A percentile compares a stretch with the other conserved stretches of the same genome.
These are phyloP conservation scores for Nitzschia sp. DNA, from an alignment of 108 stramenopile species.

Conservation along the genomic window DNA sequence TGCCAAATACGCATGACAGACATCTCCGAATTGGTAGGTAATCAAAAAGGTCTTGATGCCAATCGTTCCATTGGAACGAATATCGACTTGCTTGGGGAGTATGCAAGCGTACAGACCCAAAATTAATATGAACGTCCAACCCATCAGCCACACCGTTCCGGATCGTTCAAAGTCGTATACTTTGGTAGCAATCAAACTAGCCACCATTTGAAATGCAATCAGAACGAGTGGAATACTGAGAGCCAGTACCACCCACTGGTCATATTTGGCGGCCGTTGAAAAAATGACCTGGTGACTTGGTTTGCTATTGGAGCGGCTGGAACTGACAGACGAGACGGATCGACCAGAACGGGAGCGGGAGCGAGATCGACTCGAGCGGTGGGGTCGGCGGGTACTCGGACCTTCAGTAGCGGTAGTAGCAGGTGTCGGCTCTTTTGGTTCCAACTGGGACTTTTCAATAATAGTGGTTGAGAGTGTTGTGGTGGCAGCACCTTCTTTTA, in stretches of 20 bases:
- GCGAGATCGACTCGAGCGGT: no score
- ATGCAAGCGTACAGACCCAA: slow-evolving; percentile 16
- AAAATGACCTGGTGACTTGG: slow-evolving; percentile 10
- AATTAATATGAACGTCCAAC: slow-evolving; percentile 25
- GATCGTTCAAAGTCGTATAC: slow-evolving; percentile 15
- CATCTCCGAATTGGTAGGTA: slow-evolving; percentile 24
- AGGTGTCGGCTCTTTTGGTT: no score
- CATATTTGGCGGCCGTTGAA: slow-evolving; percentile 17
- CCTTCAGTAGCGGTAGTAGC: no score
- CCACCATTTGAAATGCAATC: slow-evolving; percentile 12
- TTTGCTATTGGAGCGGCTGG: neutral
- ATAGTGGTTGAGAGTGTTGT: no score
- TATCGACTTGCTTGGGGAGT: slow-evolving; percentile 27
- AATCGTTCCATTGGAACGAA: slow-evolving; percentile 33
- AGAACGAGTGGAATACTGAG: slow-evolving; percentile 5
- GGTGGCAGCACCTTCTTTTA: no score
- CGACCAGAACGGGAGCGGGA: neutral
- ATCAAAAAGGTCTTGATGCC: slow-evolving; percentile 32
- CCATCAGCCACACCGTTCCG: slow-evolving; percentile 13
- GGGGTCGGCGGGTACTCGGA: no score
- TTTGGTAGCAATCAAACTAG: neutral
- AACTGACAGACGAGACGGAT: neutral
- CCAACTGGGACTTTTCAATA: no score
- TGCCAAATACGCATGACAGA: slow-evolving; percentile 17
- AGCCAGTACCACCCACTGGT: neutral